These are phyloP conservation scores for Phtheirospermum japonicum DNA, from an alignment of 257 asterid genomes.

Conservation along the genomic window DNA sequence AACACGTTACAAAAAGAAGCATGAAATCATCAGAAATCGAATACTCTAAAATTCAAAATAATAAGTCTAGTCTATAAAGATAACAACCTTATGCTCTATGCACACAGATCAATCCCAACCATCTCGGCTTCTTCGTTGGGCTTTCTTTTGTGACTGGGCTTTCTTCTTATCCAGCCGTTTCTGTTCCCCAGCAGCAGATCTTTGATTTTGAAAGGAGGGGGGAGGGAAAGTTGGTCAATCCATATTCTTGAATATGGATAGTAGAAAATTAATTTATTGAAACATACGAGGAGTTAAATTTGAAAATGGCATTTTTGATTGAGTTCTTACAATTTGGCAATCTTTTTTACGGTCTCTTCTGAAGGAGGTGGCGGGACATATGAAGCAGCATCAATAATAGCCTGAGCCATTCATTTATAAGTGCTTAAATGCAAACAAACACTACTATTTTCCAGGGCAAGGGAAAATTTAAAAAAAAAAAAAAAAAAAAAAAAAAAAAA, in stretches of 20 bases:
- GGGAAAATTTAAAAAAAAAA: too few species aligned
- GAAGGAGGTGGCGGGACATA: constrained; percentile 95
- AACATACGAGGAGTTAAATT: background rate
- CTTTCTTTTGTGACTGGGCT: constrained; percentile 62
- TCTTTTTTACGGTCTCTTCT: constrained; percentile 66
- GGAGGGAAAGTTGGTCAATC: constrained; percentile 33
- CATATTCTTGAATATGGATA: constrained; percentile 10
- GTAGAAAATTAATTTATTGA: constrained; percentile 10
- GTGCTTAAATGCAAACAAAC: constrained; percentile 8
- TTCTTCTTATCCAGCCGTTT: constrained; percentile 69
- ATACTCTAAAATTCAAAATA: background rate
- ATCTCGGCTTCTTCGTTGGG: constrained; percentile 55
- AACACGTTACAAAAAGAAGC: background rate
- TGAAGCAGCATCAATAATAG: constrained; percentile 87
- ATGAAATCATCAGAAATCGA: constrained; percentile 2
- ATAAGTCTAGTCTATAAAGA: constrained; percentile 1
- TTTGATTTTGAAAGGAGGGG: constrained; percentile 22
- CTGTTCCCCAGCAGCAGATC: constrained; percentile 73
- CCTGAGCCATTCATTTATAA: constrained; percentile 45
- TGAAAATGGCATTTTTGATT: background rate
- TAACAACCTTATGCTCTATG: background rate
- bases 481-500: background rate
- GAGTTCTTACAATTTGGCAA: constrained; percentile 70
- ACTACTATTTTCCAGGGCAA: background rate
- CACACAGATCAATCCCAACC: constrained; percentile 47